phyloP scores from a whole-genome alignment of 1,284 basidiomycete species.

The Apiotrichum gamsii region DNA sequence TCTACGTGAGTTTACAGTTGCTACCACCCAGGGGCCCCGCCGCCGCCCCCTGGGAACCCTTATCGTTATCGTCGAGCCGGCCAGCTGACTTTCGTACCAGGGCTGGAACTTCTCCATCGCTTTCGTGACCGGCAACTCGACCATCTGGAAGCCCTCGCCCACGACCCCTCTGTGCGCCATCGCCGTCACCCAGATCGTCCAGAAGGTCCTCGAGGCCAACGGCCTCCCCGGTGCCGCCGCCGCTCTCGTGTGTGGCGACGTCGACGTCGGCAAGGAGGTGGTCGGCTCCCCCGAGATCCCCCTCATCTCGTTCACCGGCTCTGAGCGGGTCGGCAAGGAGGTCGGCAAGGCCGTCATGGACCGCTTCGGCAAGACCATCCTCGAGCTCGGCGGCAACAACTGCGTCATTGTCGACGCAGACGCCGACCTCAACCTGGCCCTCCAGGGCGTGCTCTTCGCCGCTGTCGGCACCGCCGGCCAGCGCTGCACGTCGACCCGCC shows the following conservation, averaged over 20 bases:
- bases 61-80: not conserved
- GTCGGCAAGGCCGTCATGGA: slow-evolving; percentile 76
- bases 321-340: slow-evolving; percentile 74
- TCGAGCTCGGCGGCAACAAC: slow-evolving; percentile 95
- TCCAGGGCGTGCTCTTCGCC: slow-evolving; percentile 78
- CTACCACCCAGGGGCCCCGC: no score
- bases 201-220: slow-evolving; percentile 72
- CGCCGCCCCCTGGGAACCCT: no score
- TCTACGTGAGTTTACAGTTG: slow-evolving; percentile 59
- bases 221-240: slow-evolving; percentile 76
- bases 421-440: slow-evolving; percentile 80
- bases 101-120: slow-evolving; percentile 85
- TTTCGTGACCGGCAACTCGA: slow-evolving; percentile 79
- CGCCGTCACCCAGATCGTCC: slow-evolving; percentile 77
- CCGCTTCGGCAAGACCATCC: slow-evolving; percentile 53
- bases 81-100: not conserved
- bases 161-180: slow-evolving; percentile 77
- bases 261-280: slow-evolving; percentile 69
- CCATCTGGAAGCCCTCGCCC: slow-evolving; percentile 90
- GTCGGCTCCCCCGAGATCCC: slow-evolving; percentile 68
- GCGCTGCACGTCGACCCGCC: slow-evolving; percentile 85
- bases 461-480: slow-evolving; percentile 93
- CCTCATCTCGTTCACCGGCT: slow-evolving; percentile 91
- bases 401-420: slow-evolving; percentile 84
- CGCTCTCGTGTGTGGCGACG: slow-evolving; percentile 73